Base-by-base conservation (phyloP, 2,329 filamentous ascomycete species). In the Dryadomyces quercivorus region DNA sequence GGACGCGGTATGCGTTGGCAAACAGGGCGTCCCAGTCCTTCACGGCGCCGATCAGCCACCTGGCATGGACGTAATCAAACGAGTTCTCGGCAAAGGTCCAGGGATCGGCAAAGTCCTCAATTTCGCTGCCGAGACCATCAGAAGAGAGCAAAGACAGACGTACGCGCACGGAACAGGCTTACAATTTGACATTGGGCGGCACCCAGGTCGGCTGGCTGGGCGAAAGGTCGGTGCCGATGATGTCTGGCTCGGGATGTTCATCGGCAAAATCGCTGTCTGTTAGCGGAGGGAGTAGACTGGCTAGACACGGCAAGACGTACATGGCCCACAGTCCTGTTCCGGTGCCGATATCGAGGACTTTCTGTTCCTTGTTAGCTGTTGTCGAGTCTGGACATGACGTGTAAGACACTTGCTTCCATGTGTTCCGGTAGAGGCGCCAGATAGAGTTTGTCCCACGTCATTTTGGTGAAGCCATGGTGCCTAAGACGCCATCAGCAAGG, bases 41-140 rank as follows among this genome's bases (percentile, higher is more conserved):
- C 54, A 84, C 75, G 55, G 74, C 74, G 26, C 81, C 81, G 3
- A 75, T 69, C 59, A 84, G 69, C 60, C 77, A 71, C 34, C 77
- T 75, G 7, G 77, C 75, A 62, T 84, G 82, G 51, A 85, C 75
- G 59, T 75, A 79, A 65, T 84, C 80, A 61, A 81, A 78, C 34
- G 70, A 65, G 54, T 75, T 63, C 2, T 69, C 63, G 1, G 72
- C 70, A 42, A 65, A 76, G 68, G 65, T 78, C 66, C 67, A 70
- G 2, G 44, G 44, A 6, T 21, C 18, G 6, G n/a, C 20, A n/a
- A 46, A 46, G 12, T 46, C 20, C 3, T 46, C 44, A 16, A 40
- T 12, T 40, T 40, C 10, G 12, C 36, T 40, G 36, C 4, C 36
- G 36, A 31, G 26, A 4, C 4, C 8, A 8, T 40, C 9, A 40